Evolutionary conservation across 768 basidiomycete species (phyloP).

Genomic region (Lactarius akahatsu): DNA sequence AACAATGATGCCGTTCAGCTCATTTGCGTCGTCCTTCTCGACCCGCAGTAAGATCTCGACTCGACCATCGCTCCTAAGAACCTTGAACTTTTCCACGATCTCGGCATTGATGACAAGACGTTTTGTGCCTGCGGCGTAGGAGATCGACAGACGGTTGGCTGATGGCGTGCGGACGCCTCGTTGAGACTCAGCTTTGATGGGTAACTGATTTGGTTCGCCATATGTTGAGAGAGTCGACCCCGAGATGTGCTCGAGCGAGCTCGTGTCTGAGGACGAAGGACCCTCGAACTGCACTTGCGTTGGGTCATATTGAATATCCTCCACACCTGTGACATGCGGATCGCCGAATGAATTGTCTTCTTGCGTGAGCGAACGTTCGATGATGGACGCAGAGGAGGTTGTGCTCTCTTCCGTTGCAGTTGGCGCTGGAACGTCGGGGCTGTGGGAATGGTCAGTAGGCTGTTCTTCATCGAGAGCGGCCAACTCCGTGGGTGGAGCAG

Average conservation of each 20-base stretch:
- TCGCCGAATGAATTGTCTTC: conserved; percentile 11
- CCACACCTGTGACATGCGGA: conserved; percentile 12
- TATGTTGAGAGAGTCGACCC: conserved; percentile 23
- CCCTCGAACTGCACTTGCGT: conserved; percentile 27
- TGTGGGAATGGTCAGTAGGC: conserved; percentile 28
- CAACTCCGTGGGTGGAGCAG: conserved; percentile 28
- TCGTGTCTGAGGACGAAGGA: conserved; percentile 23
- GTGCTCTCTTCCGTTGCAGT: conserved; percentile 26
- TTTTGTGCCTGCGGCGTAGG: conserved; percentile 86
- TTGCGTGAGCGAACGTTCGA: conserved; percentile 24
- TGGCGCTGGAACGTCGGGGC: conserved; percentile 27
- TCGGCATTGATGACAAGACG: conserved; percentile 88
- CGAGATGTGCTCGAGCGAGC: conserved; percentile 23
- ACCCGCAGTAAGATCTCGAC: conserved; percentile 78
- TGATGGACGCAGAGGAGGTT: conserved; percentile 19
- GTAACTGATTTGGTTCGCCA: conserved; percentile 22
- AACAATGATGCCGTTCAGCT: conserved; percentile 75
- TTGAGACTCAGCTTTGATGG: conserved; percentile 34
- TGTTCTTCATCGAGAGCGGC: conserved; percentile 26
- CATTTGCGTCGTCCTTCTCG: conserved; percentile 52
- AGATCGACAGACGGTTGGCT: conserved; percentile 88
- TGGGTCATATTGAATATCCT: conserved; percentile 25
- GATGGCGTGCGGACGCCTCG: conserved; percentile 52
- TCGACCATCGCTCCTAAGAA: conserved; percentile 78
- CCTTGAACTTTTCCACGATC: conserved; percentile 75